Conservation (phyloP, 2,329 filamentous ascomycete species). For the Coniochaeta ligniaria region DNA sequence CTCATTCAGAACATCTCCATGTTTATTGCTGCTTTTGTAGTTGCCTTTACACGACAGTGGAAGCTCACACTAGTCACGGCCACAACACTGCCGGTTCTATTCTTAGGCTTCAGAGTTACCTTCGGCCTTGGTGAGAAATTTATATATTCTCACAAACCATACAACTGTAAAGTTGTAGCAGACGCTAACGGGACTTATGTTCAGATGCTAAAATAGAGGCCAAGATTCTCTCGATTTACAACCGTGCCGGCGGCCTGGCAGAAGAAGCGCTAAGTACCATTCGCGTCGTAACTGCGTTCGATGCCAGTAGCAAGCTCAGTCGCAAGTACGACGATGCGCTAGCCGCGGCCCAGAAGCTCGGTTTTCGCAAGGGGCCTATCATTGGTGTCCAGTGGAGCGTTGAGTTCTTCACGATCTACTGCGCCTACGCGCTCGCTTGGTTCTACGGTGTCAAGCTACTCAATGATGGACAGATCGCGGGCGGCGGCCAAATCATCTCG, state of each 20-base stretch:
- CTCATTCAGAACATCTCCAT: conserved; percentile 71
- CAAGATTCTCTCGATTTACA: neutral
- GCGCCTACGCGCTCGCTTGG: conserved; percentile 64
- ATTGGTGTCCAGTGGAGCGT: conserved; percentile 26
- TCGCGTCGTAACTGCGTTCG: neutral
- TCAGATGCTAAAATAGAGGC: neutral
- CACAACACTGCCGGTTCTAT: conserved; percentile 72
- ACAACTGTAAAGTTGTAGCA: neutral
- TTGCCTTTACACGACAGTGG: conserved; percentile 85
- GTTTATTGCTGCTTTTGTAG: conserved; percentile 80
- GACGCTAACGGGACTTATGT: neutral
- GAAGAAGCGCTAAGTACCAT: neutral
- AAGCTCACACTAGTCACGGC: conserved; percentile 81
- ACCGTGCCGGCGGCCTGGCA: neutral
- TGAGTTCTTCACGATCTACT: conserved; percentile 86
- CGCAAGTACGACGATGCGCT: neutral
- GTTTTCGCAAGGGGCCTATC: neutral
- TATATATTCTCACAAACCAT: conserved; percentile 75
- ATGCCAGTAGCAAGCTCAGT: neutral
- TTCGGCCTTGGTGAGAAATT: conserved; percentile 70
- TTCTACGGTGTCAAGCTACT: conserved; percentile 56
- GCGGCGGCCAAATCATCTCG: neutral
- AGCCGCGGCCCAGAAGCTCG: neutral
- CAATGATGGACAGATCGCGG: conserved; percentile 62
- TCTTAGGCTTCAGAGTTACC: conserved; percentile 64